These are phyloP conservation scores for Wickerhamiella dianesei DNA, from an alignment of 805 yeast species.

Conservation along the genomic window DNA sequence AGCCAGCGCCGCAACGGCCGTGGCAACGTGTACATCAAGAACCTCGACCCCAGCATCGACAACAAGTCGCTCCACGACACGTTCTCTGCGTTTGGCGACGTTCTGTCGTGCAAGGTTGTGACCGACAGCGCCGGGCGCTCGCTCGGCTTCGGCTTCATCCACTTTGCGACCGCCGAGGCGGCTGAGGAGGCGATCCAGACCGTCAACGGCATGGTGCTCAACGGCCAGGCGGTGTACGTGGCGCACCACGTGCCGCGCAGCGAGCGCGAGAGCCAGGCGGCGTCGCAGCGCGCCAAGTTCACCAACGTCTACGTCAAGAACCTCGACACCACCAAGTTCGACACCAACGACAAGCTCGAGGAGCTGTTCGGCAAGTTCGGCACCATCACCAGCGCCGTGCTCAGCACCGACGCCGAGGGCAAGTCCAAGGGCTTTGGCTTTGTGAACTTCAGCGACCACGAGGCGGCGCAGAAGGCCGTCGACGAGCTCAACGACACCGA, in stretches of 20 bases:
- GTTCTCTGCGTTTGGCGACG: constrained; percentile 90
- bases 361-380: constrained; percentile 65
- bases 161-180: constrained; percentile 83
- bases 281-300: constrained; percentile 80
- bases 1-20: constrained; percentile 86
- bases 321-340: constrained; percentile 48
- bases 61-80: constrained; percentile 98
- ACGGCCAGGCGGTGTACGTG: constrained; percentile 90
- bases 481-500: constrained; percentile 83
- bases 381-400: constrained; percentile 64
- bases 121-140: constrained; percentile 83
- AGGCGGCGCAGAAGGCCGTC: constrained; percentile 79
- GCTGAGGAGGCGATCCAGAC: constrained; percentile 92
- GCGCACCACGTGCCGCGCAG: constrained; percentile 85
- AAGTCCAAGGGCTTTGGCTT: constrained; percentile 94
- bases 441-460: constrained; percentile 80
- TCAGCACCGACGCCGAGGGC: constrained; percentile 72
- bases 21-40: constrained; percentile 95
- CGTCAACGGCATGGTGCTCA: constrained; percentile 95
- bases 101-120: constrained; percentile 94
- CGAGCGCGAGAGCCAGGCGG: constrained; percentile 89
- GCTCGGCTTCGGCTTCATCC: constrained; percentile 95
- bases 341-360: constrained; percentile 41
- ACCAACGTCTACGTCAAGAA: constrained; percentile 94
- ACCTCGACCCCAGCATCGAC: constrained; percentile 95